Evolutionary conservation across 2,329 filamentous ascomycete genomes (phyloP).

Genomic region (Cryphonectria radicalis): DNA sequence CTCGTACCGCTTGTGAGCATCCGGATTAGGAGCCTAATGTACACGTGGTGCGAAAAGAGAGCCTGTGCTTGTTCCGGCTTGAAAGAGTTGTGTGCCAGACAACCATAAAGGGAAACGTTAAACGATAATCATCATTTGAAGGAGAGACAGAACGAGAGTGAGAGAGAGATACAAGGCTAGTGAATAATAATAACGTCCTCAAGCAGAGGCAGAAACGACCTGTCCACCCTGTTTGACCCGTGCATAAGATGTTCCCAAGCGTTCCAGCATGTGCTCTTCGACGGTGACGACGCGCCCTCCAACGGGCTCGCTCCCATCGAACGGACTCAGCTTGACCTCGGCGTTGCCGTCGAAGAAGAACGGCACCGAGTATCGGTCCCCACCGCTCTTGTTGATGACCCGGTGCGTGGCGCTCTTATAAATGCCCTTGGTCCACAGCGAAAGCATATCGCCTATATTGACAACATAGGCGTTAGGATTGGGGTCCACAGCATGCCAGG

Average conservation of each 20-base stretch:
- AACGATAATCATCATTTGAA: not conserved
- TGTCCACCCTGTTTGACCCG: slow-evolving; percentile 19
- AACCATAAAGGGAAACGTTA: not conserved
- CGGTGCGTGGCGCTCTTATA: slow-evolving; percentile 60
- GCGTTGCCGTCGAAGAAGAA: slow-evolving; percentile 61
- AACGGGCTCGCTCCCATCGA: slow-evolving; percentile 37
- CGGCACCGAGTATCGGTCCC: slow-evolving; percentile 59
- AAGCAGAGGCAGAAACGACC: slow-evolving; percentile 21
- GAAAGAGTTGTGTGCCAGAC: not conserved
- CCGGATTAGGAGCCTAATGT: not conserved
- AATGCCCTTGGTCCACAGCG: slow-evolving; percentile 53
- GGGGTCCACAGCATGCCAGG: slow-evolving; percentile 51
- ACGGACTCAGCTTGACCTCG: slow-evolving; percentile 41
- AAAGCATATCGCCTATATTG: slow-evolving; percentile 55
- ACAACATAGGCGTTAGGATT: slow-evolving; percentile 53
- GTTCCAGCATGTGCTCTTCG: slow-evolving; percentile 41
- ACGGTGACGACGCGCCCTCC: slow-evolving; percentile 36
- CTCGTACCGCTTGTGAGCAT: not conserved
- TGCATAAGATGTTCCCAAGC: slow-evolving; percentile 38
- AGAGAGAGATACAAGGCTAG: not conserved
- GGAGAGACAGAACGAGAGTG: not conserved
- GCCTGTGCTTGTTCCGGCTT: not conserved
- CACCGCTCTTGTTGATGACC: slow-evolving; percentile 56
- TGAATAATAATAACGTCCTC: not conserved
- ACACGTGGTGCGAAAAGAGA: not conserved